Evolutionary conservation across 2,329 filamentous ascomycete genomes (phyloP).

Genomic region (Talaromyces sp.): DNA sequence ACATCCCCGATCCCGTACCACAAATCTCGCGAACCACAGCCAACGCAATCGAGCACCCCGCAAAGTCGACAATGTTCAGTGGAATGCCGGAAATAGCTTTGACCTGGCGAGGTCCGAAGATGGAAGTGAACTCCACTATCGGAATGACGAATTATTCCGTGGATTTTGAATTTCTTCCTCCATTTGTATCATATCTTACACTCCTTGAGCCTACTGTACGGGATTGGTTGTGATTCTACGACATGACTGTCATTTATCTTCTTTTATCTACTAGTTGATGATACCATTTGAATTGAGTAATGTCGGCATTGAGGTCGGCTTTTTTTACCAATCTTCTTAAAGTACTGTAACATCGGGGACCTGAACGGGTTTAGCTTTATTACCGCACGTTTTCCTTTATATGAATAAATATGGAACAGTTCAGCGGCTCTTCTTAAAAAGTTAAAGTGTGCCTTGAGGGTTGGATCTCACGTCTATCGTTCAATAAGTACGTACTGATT

Average conservation of each 20-base stretch:
- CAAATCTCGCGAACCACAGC: not conserved
- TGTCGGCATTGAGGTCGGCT: not conserved
- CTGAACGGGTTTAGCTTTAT: not conserved
- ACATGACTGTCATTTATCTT: conserved; percentile 4
- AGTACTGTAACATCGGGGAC: not conserved
- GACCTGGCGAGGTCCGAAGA: conserved; percentile 36
- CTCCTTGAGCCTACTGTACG: not conserved
- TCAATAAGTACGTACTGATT: too few species aligned
- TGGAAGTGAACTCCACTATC: conserved; percentile 39
- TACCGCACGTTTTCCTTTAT: not conserved
- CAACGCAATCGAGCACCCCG: conserved; percentile 22
- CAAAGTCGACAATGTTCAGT: conserved; percentile 21
- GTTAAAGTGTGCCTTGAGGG: too few species aligned
- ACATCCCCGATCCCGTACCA: conserved; percentile 27
- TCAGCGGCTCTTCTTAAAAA: not conserved
- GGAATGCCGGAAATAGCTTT: conserved; percentile 32
- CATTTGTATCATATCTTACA: conserved; percentile 6
- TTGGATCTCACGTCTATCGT: too few species aligned
- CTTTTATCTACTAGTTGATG: conserved; percentile 7
- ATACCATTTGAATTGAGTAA: conserved; percentile 16
- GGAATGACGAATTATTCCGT: conserved; percentile 46
- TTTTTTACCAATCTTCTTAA: not conserved
- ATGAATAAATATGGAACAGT: not conserved
- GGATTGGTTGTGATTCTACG: not conserved
- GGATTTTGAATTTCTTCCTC: conserved; percentile 37